phyloP scores from a whole-genome alignment of 441 rosid species.

The Pelargonium fulgidum region DNA sequence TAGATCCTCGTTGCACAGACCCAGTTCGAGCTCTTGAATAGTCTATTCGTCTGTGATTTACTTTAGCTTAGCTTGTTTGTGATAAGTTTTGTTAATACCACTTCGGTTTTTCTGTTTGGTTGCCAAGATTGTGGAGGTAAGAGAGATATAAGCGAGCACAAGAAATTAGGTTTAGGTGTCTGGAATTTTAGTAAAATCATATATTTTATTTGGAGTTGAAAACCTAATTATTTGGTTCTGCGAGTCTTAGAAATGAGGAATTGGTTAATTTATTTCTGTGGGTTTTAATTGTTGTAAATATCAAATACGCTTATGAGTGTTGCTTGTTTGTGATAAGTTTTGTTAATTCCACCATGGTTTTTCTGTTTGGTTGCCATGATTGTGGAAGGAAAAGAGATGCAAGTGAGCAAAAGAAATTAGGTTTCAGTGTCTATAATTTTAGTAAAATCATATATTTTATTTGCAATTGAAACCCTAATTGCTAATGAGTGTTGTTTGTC shows the following conservation, averaged over 20 bases:
- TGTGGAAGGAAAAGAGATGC: neutral
- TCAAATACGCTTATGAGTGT: no score
- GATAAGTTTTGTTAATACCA: no score
- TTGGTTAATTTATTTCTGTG: neutral
- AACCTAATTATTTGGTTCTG: no score
- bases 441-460: no score
- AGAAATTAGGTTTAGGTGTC: neutral
- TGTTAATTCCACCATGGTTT: neutral
- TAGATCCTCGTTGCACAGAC: neutral
- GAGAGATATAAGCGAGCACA: neutral
- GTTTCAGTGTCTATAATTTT: neutral
- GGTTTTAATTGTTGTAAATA: neutral
- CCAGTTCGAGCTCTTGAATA: neutral
- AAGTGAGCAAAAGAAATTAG: neutral
- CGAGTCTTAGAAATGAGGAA: neutral
- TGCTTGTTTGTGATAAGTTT: no score
- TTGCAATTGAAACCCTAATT: no score
- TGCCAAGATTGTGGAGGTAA: neutral
- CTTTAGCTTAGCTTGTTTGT: neutral
- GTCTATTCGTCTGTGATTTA: no score
- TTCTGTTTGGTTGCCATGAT: neutral
- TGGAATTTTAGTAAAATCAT: no score
- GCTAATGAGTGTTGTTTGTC: neutral
- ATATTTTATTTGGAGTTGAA: no score
- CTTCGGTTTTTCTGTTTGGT: neutral